A percentile compares a stretch with the other conserved stretches of the same genome.
Evolutionary conservation across 768 basidiomycete genomes (phyloP).

Genomic region (Dioszegia aurantiaca): DNA sequence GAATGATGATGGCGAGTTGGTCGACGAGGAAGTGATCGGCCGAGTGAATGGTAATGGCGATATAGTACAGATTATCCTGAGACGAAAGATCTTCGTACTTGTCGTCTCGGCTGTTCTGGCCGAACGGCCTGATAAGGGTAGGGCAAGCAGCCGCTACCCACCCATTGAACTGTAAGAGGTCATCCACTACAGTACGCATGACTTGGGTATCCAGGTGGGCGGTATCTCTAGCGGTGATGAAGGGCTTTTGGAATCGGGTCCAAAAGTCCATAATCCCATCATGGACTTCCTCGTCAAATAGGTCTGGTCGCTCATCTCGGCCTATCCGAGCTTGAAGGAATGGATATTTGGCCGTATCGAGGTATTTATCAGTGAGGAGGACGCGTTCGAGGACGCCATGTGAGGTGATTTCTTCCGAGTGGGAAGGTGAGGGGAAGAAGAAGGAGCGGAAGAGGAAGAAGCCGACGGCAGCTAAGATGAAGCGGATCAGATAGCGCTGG

Average conservation of each 20-base stretch:
- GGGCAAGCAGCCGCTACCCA: constrained; percentile 98
- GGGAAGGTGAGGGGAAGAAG: constrained; percentile 40
- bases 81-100: constrained; percentile 84
- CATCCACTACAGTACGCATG: constrained; percentile 84
- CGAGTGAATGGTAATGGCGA: constrained; percentile 92
- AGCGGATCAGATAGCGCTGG: constrained; percentile 46
- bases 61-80: constrained; percentile 82
- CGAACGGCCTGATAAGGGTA: constrained; percentile 89
- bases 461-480: constrained; percentile 36
- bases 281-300: constrained; percentile 70
- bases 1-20: constrained; percentile 95
- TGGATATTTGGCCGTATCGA: constrained; percentile 82
- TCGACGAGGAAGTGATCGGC: constrained; percentile 99
- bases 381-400: constrained; percentile 68
- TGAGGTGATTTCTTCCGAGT: constrained; percentile 57
- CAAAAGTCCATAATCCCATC: constrained; percentile 85
- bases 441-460: constrained; percentile 45
- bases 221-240: constrained; percentile 78
- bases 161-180: constrained; percentile 89
- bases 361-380: constrained; percentile 64
- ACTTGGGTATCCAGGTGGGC: constrained; percentile 85
- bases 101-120: constrained; percentile 78
- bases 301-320: constrained; percentile 73
- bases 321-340: constrained; percentile 87
- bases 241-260: constrained; percentile 87